Evolutionary conservation across 768 basidiomycete species (phyloP), one percentile per base, ranked within the genome.

Genomic region (Boletus huronensis): DNA sequence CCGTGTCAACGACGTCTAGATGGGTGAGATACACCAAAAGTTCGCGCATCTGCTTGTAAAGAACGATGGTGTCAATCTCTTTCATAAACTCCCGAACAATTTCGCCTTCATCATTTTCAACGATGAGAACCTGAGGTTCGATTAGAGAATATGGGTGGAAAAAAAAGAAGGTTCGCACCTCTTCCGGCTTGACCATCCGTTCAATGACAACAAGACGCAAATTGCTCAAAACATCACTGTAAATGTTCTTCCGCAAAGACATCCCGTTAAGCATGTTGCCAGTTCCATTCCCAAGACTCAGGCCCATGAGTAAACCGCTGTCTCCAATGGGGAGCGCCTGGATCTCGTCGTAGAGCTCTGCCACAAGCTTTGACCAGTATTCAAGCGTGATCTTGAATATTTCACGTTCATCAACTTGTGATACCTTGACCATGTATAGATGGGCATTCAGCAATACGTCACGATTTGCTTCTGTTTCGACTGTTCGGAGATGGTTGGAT

Each of bases 1-100:
- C 97, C 29, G 97, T 98, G 69, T 99, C 97, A 53, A 81, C 75
- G 34, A 97, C 95, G 73, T 99, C 97, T 58, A 99, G 73, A 77
- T 99, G 95, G 1, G 97, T 98, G 57, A 98, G 85, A 70, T 98
- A 99, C 40, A 99, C 97, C 53, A 99, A 81, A 11, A 98, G 82
- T 71, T 98, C 94, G 62, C 96, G 87, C 95, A 99, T 98, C 34
- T 88, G 89, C 79, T 98, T 99, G 81, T 98, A 99, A 29, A 99
- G 79, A 23, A 98, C 95, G 63, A 98, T 98, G 41, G 97, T 99
- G 70, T 99, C 97, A 65, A 78, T 87, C 76, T 99, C 97, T 77
- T 98, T 92, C 93, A 98, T 92, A 73, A 98, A 98, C 71, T 99
- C 97, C 57, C 97, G 85, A 11, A 99, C 97, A 57, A 98, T 97